Percentiles rank a stretch among this genome's conserved stretches.
Conservation (phyloP, 2,329 filamentous ascomycete genomes). For the Didymella glomerata region DNA sequence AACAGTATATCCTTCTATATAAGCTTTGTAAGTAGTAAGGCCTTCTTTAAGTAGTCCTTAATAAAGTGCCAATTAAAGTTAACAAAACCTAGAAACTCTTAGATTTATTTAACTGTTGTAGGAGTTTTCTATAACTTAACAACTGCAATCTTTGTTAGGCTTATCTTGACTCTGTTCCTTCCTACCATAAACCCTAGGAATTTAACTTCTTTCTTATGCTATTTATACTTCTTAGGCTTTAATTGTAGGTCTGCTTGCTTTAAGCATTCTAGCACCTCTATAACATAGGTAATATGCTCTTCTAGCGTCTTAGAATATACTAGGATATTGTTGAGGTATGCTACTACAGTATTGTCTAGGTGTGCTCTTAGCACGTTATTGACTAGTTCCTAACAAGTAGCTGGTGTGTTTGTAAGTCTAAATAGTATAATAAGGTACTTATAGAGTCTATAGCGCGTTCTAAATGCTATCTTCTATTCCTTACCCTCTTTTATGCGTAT, state of each 20-base stretch:
- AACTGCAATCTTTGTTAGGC: background rate
- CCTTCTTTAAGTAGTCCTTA: slow-evolving; percentile 1
- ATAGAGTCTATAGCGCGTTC: background rate
- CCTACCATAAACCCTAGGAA: background rate
- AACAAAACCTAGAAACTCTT: background rate
- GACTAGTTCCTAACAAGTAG: background rate
- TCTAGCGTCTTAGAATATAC: background rate
- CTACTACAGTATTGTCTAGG: background rate
- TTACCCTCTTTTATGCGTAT: slow-evolving; percentile 1
- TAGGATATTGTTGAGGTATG: slow-evolving; percentile 1
- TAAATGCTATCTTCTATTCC: slow-evolving; percentile 1
- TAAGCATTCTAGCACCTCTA: background rate
- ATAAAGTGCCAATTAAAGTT: slow-evolving; percentile 1
- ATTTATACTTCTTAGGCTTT: background rate
- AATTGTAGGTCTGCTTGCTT: background rate
- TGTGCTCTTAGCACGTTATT: background rate
- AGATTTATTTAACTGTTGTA: too few species aligned
- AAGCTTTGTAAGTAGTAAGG: background rate
- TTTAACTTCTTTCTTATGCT: background rate
- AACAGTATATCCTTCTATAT: slow-evolving; percentile 1
- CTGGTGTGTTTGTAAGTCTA: slow-evolving; percentile 1
- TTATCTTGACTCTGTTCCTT: slow-evolving; percentile 1
- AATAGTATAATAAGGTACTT: slow-evolving; percentile 1
- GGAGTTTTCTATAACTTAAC: too few species aligned
- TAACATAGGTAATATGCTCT: background rate